Conservation (phyloP, 352 stramenopile genomes). For the Phytophthora quininea region DNA sequence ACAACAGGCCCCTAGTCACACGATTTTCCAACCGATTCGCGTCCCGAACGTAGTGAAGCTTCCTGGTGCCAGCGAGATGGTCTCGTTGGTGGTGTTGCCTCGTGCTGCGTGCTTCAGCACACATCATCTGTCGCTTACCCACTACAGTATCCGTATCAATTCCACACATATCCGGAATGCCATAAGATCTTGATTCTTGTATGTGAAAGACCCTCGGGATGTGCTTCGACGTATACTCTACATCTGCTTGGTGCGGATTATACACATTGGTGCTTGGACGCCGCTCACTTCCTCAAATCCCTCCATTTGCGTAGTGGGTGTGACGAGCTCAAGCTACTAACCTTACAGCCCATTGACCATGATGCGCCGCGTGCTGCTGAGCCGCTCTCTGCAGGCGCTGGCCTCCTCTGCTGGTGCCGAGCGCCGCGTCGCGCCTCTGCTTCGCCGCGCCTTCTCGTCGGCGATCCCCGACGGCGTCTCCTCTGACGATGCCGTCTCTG, state of each 20-base stretch:
- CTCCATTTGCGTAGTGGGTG: conserved; percentile 24
- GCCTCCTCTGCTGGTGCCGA: conserved; percentile 10
- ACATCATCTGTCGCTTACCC: not conserved
- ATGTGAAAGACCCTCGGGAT: not conserved
- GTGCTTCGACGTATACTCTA: not conserved
- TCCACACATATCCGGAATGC: not conserved
- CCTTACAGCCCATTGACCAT: conserved; percentile 9
- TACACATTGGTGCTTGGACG: conserved; percentile 33
- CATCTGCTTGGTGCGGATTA: not conserved
- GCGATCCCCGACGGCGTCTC: conserved; percentile 73
- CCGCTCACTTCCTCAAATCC: not conserved
- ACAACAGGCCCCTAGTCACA: no score
- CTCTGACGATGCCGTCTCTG: conserved; percentile 94
- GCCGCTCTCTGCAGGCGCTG: conserved; percentile 34
- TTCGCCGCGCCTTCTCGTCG: conserved; percentile 51
- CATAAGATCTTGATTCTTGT: not conserved
- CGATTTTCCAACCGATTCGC: no score
- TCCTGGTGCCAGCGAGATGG: no score
- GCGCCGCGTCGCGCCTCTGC: conserved; percentile 19
- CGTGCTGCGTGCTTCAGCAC: not conserved
- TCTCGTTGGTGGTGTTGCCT: not conserved
- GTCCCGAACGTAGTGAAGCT: no score
- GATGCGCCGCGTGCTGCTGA: conserved; percentile 46
- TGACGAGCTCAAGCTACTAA: conserved; percentile 19
- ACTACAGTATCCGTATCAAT: not conserved